Evolutionary conservation across 139 green algal genomes (phyloP).

Genomic region (Deuterostichococcus epilithicus): DNA sequence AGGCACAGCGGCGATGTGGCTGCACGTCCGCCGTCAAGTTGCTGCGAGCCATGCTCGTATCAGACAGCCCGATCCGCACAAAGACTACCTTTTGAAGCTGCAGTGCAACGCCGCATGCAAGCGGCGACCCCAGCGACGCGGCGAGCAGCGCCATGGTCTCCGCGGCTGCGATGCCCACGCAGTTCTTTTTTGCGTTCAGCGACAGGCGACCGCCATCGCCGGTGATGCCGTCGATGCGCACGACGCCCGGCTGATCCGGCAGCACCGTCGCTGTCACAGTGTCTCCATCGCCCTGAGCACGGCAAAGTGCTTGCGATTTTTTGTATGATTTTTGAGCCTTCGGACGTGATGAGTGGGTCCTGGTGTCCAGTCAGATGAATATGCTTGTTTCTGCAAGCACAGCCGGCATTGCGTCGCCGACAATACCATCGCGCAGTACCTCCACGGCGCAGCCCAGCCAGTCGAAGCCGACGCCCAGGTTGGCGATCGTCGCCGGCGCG

Average conservation of each 20-base stretch:
- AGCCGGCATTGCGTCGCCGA: too few species aligned
- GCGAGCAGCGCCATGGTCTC: slow-evolving; percentile 83
- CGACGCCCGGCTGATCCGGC: slow-evolving; percentile 51
- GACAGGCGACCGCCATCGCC: slow-evolving; percentile 85
- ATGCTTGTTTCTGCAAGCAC: not conserved
- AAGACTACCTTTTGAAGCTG: slow-evolving; percentile 72
- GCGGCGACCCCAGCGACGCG: slow-evolving; percentile 2
- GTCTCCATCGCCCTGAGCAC: slow-evolving; percentile 80
- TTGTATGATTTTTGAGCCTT: not conserved
- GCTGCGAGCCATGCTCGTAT: not conserved
- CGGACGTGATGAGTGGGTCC: not conserved
- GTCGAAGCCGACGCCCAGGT: slow-evolving; percentile 96
- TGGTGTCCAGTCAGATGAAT: not conserved
- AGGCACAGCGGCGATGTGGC: not conserved
- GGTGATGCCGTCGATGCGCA: slow-evolving; percentile 85
- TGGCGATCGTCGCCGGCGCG: slow-evolving; percentile 92
- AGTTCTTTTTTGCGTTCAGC: slow-evolving; percentile 82
- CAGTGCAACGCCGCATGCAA: slow-evolving; percentile 72
- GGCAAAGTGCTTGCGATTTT: not conserved
- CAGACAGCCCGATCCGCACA: not conserved
- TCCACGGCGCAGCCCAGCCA: slow-evolving; percentile 96
- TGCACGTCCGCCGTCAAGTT: not conserved
- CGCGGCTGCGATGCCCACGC: slow-evolving; percentile 85
- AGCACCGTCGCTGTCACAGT: slow-evolving; percentile 70
- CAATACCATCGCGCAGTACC: too few species aligned